Conservation (phyloP, 2,329 filamentous ascomycete genomes). For the Hypoxylon sp. region DNA sequence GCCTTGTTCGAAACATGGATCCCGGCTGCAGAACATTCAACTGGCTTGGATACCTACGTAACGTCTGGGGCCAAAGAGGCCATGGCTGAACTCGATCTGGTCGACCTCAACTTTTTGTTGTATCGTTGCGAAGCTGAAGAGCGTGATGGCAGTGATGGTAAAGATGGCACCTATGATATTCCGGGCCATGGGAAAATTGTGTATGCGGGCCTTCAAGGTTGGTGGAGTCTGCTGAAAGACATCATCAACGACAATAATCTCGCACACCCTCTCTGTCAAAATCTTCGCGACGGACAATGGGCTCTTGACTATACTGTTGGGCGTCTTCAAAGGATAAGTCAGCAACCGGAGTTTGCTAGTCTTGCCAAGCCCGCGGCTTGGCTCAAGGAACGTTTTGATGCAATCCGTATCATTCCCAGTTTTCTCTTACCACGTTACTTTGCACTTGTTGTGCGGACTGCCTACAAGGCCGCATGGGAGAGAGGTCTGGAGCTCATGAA, state of each 20-base stretch:
- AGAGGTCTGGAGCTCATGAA: constrained; percentile 85
- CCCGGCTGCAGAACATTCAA: constrained; percentile 85
- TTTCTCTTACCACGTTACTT: constrained; percentile 96
- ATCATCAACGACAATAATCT: constrained; percentile 92
- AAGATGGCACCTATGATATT: constrained; percentile 90
- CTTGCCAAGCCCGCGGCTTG: constrained; percentile 79
- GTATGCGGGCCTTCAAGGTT: constrained; percentile 97
- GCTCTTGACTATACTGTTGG: constrained; percentile 88
- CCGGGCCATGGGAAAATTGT: constrained; percentile 87
- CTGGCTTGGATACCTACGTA: constrained; percentile 87
- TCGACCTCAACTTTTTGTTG: constrained; percentile 91
- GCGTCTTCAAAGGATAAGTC: constrained; percentile 80
- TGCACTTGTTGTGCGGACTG: constrained; percentile 87
- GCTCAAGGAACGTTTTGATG: constrained; percentile 88
- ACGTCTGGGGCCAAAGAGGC: constrained; percentile 85
- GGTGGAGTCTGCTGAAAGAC: constrained; percentile 92
- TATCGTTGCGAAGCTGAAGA: constrained; percentile 94
- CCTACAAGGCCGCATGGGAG: constrained; percentile 87
- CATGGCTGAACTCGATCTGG: constrained; percentile 80
- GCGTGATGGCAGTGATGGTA: constrained; percentile 81
- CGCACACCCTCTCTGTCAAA: constrained; percentile 92
- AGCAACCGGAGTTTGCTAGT: constrained; percentile 72
- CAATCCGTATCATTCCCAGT: constrained; percentile 85
- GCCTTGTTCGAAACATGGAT: constrained; percentile 98
- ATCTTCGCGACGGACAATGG: constrained; percentile 93